phyloP scores from a whole-genome alignment of 306 rosid genomes.

The cucumber (Cucumis sativus) region DNA sequence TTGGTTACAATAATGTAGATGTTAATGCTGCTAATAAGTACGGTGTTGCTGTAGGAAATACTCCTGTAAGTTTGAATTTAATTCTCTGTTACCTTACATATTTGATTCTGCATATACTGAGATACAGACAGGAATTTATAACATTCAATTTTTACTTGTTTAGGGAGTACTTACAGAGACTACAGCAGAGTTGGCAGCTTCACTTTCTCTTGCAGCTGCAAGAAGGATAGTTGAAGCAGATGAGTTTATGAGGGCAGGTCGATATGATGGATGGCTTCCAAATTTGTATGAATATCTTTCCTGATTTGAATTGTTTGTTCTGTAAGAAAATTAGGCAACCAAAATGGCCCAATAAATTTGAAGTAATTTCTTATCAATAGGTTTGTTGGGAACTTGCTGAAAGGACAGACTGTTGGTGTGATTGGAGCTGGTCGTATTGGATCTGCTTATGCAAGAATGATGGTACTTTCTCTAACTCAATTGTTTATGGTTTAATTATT shows the following conservation, averaged over 20 bases:
- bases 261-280: slow-evolving; percentile 99
- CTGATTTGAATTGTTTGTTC: neutral
- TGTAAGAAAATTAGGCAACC: neutral
- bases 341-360: neutral
- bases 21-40: slow-evolving; percentile 79
- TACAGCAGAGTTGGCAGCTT: slow-evolving; percentile 95
- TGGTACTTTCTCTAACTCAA: slow-evolving; percentile 35
- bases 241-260: slow-evolving; percentile 95
- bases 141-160: slow-evolving; percentile 12
- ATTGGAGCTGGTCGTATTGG: slow-evolving; percentile 99
- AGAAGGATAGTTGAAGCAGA: slow-evolving; percentile 99
- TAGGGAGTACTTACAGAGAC: slow-evolving; percentile 99
- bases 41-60: slow-evolving; percentile 92
- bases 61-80: slow-evolving; percentile 42
- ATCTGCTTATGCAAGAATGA: slow-evolving; percentile 98
- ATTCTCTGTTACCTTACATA: neutral
- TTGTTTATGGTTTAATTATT: neutral
- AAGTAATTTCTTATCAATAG: slow-evolving; percentile 18
- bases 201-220: slow-evolving; percentile 79
- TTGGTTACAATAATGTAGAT: slow-evolving; percentile 94
- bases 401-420: slow-evolving; percentile 97
- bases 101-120: neutral
- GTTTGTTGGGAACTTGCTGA: slow-evolving; percentile 91
- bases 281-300: slow-evolving; percentile 44
- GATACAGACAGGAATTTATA: neutral